Percentiles rank a stretch among this genome's conserved stretches.
Evolutionary conservation across 257 asterid species (phyloP).

Genomic region (Gynochthodes officinalis): DNA sequence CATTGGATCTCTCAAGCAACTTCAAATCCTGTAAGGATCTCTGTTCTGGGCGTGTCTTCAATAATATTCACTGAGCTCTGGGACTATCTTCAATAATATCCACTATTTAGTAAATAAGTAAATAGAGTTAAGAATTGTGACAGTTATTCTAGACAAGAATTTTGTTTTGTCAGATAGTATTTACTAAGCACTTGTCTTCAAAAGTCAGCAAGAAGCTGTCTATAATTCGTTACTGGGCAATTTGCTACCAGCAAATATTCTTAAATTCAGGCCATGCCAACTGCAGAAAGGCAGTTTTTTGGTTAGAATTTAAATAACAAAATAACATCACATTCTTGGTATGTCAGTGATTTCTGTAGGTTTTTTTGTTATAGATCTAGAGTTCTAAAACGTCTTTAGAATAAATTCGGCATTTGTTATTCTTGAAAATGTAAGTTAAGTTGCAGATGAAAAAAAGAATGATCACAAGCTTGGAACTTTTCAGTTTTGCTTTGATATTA

Average conservation of each 20-base stretch:
- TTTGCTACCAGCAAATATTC: not conserved
- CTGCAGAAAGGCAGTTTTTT: not conserved
- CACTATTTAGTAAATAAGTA: not conserved
- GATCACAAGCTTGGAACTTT: not conserved
- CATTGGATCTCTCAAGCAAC: slow-evolving; percentile 60
- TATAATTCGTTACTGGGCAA: not conserved
- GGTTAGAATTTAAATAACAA: not conserved
- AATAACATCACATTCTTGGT: not conserved
- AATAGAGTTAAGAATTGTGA: not conserved
- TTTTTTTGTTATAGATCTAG: not conserved
- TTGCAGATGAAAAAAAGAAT: not conserved
- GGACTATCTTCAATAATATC: too few relatives aligned
- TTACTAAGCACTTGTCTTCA: not conserved
- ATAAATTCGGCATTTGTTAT: not conserved
- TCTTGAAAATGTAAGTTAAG: not conserved
- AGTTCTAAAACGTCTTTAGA: too few relatives aligned
- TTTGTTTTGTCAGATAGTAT: not conserved
- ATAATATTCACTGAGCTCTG: not conserved
- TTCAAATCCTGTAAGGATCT: slow-evolving; percentile 64
- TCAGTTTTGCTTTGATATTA: not conserved
- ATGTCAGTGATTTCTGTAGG: too few relatives aligned
- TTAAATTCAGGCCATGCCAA: not conserved
- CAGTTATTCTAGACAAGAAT: not conserved
- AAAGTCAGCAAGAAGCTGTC: not conserved
- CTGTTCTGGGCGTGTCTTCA: not conserved